phyloP scores from a whole-genome alignment of 129 eudicot species.

The Escallonia rubra region DNA sequence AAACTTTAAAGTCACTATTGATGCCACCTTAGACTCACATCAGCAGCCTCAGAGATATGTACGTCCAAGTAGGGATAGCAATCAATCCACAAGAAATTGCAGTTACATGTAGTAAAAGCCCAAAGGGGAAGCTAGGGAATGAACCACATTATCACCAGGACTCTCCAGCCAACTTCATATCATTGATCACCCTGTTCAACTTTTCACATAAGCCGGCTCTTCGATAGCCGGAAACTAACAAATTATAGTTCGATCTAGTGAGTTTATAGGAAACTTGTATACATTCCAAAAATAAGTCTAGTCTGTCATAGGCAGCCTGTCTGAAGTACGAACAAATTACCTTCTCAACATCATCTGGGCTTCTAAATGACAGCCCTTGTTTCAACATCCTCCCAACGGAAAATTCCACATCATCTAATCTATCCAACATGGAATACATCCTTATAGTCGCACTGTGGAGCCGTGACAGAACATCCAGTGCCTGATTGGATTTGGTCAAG shows the following conservation, averaged over 20 bases:
- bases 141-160: no score
- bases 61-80: no score
- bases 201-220: constrained; percentile 38
- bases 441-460: constrained; percentile 38
- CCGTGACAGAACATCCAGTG: constrained; percentile 23
- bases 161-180: constrained; percentile 30
- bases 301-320: constrained; percentile 39
- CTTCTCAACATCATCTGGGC: constrained; percentile 42
- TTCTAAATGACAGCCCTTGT: constrained; percentile 38
- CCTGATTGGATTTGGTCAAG: constrained; percentile 17
- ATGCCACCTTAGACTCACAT: no score
- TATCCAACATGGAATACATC: constrained; percentile 39
- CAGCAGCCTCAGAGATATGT: no score
- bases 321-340: constrained; percentile 49
- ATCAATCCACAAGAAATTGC: no score
- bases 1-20: no score
- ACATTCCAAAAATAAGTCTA: constrained; percentile 47
- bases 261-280: constrained; percentile 35
- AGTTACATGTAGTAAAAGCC: no score
- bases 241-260: constrained; percentile 44
- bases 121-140: no score
- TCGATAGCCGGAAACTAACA: constrained; percentile 48
- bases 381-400: constrained; percentile 60
- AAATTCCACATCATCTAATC: constrained; percentile 65
- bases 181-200: constrained; percentile 34